Base-by-base conservation (phyloP, 768 basidiomycete species). In the Bullera alba region DNA sequence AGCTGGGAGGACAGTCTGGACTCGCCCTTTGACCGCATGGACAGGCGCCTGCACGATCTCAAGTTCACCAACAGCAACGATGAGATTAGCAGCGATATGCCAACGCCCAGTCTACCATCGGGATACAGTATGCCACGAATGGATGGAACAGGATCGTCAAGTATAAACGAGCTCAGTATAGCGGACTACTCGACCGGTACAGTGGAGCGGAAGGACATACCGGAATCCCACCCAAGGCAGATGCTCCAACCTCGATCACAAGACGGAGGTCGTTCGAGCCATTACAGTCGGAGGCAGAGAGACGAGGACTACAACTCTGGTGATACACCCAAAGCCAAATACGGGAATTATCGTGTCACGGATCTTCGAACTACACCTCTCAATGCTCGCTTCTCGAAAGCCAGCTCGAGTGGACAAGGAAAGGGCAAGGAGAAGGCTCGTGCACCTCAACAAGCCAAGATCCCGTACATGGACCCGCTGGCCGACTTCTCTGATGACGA, bases 1-100 rank as follows among this genome's bases (percentile, higher is more conserved):
- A 56, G 57, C 38, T 89, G 85, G 85, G 78, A 79, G n/a, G 76
- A 78, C 5, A 83, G 84, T 3, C 65, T 88, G 52, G 85, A 87
- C 65, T 83, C 82, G 0, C 86, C 88, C 5, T 77, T 87, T 35
- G 77, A 81, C 22, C 79, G 81, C 19, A 76, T 86, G 48, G 67
- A 71, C 34, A 50, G 68, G 28, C 45, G 60, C 45, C 37, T 72
- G 38, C 45, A 64, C 23, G 67, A 61, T n/a, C 39, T 72, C 25
- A 50, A 50, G 23, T 48, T 70, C 25, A 46, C 10, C 12, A 38
- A 46, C 10, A n/a, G 19, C 30, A 26, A 19, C n/a, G 19, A 44
- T 41, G 46, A 29, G 21, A n/a, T n/a, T n/a, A n/a, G n/a, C 22
- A 47, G 48, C 32, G 47, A 38, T 25, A 56, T 56, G 46, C 60